phyloP scores from a whole-genome alignment of 2,329 filamentous ascomycete genomes.

The Ophiognomonia clavigignenti-juglandacearum region DNA sequence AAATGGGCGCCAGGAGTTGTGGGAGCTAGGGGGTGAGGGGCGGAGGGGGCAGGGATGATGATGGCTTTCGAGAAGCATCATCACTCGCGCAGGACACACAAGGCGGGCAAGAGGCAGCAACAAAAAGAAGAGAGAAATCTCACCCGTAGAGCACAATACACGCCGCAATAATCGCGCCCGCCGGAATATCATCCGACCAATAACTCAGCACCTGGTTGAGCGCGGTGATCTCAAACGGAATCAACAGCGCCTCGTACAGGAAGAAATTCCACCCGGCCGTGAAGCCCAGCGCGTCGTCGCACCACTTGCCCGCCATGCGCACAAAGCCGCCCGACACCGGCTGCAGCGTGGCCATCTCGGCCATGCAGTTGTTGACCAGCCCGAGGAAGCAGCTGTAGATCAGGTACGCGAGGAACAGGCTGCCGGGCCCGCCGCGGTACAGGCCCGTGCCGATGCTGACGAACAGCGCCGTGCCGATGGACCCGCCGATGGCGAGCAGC shows the following conservation, averaged over 20 bases:
- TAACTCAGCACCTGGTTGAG: conserved; percentile 37
- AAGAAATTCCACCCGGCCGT: conserved; percentile 42
- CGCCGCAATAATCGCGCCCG: conserved; percentile 49
- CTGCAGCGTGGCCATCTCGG: conserved; percentile 60
- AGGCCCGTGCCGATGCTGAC: conserved; percentile 56
- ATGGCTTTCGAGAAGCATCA: neutral
- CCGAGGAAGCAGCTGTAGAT: conserved; percentile 52
- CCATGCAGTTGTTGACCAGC: conserved; percentile 60
- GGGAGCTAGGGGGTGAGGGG: too few species aligned
- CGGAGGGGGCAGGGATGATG: neutral
- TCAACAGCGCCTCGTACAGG: conserved; percentile 34
- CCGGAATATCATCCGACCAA: conserved; percentile 40
- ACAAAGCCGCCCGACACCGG: conserved; percentile 61
- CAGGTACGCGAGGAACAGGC: conserved; percentile 54
- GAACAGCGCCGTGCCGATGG: conserved; percentile 55
- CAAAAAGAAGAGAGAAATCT: conserved; percentile 21
- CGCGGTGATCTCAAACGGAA: conserved; percentile 37
- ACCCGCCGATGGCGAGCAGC: conserved; percentile 54
- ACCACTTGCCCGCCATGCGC: conserved; percentile 60
- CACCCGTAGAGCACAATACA: conserved; percentile 54
- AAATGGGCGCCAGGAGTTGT: too few species aligned
- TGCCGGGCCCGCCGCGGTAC: conserved; percentile 37
- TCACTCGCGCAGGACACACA: neutral
- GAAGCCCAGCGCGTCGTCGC: conserved; percentile 61
- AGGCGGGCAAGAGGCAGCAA: too few species aligned